These are phyloP conservation scores for Amesomyces nigricolor DNA, from an alignment of 2,329 filamentous ascomycete species.

Conservation along the genomic window DNA sequence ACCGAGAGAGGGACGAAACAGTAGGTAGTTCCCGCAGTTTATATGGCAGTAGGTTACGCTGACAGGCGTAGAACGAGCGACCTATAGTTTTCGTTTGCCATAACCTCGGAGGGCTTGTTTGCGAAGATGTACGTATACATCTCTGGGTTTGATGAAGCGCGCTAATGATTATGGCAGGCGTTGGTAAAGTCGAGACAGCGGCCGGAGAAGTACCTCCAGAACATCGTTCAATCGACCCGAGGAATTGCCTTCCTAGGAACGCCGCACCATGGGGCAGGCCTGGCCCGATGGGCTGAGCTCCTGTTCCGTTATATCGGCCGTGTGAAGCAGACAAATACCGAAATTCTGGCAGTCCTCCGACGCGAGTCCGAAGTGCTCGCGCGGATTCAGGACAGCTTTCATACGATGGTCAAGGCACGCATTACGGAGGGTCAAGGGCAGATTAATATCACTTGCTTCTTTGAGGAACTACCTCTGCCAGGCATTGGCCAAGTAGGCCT, in stretches of 20 bases:
- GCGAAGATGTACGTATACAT: slow-evolving; percentile 22
- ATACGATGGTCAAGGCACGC: slow-evolving; percentile 27
- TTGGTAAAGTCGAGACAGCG: slow-evolving; percentile 21
- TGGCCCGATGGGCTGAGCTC: slow-evolving; percentile 29
- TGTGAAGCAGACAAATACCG: slow-evolving; percentile 29
- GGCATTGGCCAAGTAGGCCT: slow-evolving; percentile 25
- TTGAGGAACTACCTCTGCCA: slow-evolving; percentile 26
- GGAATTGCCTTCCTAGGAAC: slow-evolving; percentile 36
- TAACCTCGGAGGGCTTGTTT: slow-evolving; percentile 27
- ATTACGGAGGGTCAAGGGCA: slow-evolving; percentile 16
- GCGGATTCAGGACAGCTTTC: slow-evolving; percentile 29
- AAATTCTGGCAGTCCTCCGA: slow-evolving; percentile 25
- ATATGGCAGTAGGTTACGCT: not conserved
- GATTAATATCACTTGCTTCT: slow-evolving; percentile 30
- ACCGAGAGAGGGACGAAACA: slow-evolving; percentile 24
- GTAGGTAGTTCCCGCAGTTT: slow-evolving; percentile 10
- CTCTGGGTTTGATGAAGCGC: not conserved
- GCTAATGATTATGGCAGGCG: slow-evolving; percentile 18
- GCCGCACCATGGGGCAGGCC: slow-evolving; percentile 31
- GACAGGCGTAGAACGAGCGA: slow-evolving; percentile 19
- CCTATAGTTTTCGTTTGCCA: slow-evolving; percentile 28
- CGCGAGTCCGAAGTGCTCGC: slow-evolving; percentile 29
- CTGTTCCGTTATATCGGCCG: slow-evolving; percentile 25
- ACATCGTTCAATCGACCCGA: slow-evolving; percentile 25
- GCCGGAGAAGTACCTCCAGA: slow-evolving; percentile 26